These are phyloP conservation scores for Plasmodium cynomolgi DNA, from an alignment of 169 alveolate species.

Conservation along the genomic window DNA sequence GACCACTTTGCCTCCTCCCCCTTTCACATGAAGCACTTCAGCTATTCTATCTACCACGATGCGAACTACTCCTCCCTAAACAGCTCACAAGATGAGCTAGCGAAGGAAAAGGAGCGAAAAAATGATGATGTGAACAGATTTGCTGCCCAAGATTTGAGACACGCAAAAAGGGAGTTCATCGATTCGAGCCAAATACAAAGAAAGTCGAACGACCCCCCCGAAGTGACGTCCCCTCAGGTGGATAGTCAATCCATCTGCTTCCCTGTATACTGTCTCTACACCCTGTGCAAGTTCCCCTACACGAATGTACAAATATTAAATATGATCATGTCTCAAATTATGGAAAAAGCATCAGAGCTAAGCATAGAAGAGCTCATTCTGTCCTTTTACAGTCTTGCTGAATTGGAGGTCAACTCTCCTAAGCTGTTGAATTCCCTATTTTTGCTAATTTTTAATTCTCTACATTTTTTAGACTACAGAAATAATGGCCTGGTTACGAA, in stretches of 20 bases:
- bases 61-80: constrained; percentile 54
- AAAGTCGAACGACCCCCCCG: not conserved
- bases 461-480: constrained; percentile 31
- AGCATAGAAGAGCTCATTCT: constrained; percentile 56
- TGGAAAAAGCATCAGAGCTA: constrained; percentile 6
- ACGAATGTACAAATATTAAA: constrained; percentile 28
- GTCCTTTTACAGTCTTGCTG: constrained; percentile 49
- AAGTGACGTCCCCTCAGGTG: not conserved
- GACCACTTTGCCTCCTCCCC: not conserved
- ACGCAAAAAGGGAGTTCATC: constrained; percentile 5
- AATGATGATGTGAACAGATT: not conserved
- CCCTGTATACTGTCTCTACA: constrained; percentile 32
- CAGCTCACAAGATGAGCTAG: not conserved
- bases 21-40: not conserved
- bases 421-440: constrained; percentile 14
- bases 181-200: not conserved
- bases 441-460: constrained; percentile 15
- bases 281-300: constrained; percentile 60
- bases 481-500: constrained; percentile 13
- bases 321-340: not conserved
- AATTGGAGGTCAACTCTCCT: constrained; percentile 18
- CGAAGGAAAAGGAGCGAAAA: not conserved
- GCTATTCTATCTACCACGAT: constrained; percentile 37
- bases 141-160: constrained; percentile 24
- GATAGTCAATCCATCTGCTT: not conserved